These are phyloP conservation scores for Nicotiana otophora DNA, from an alignment of 257 asterid species.

Conservation along the genomic window DNA sequence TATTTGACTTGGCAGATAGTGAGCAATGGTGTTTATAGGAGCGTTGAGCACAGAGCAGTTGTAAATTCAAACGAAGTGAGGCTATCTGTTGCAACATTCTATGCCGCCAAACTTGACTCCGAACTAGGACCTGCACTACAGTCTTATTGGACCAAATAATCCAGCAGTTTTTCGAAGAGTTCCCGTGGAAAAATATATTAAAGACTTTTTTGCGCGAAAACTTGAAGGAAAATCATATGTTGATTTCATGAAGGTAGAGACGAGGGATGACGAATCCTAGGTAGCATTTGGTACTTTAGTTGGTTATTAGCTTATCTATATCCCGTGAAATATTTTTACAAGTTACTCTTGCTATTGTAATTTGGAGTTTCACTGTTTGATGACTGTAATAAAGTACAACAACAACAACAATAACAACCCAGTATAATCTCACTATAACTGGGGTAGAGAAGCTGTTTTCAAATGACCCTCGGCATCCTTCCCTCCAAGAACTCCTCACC, in stretches of 20 bases:
- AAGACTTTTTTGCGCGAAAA: conserved; percentile 35
- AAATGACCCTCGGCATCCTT: too few species aligned
- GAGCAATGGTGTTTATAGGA: conserved; percentile 43
- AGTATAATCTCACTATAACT: too few species aligned
- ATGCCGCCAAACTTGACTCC: conserved; percentile 26
- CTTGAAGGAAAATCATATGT: conserved; percentile 37
- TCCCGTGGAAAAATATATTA: conserved; percentile 26
- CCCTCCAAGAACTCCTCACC: too few species aligned
- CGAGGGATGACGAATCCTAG: background rate
- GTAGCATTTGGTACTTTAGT: background rate
- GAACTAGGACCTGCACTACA: conserved; percentile 46
- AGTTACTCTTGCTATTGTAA: background rate
- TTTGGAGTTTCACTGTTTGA: background rate
- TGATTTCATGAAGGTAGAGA: conserved; percentile 36
- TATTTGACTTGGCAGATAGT: conserved; percentile 27
- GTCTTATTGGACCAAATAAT: conserved; percentile 30
- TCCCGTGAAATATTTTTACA: background rate
- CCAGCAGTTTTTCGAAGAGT: conserved; percentile 33
- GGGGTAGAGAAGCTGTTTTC: too few species aligned
- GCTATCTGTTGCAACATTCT: conserved; percentile 48
- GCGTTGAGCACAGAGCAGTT: conserved; percentile 49
- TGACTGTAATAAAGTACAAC: background rate
- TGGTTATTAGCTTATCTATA: background rate
- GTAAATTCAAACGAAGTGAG: conserved; percentile 40
- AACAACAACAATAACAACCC: too few species aligned